Conservation (phyloP, 495 filamentous ascomycete species). For the Aeminium ludgeri region DNA sequence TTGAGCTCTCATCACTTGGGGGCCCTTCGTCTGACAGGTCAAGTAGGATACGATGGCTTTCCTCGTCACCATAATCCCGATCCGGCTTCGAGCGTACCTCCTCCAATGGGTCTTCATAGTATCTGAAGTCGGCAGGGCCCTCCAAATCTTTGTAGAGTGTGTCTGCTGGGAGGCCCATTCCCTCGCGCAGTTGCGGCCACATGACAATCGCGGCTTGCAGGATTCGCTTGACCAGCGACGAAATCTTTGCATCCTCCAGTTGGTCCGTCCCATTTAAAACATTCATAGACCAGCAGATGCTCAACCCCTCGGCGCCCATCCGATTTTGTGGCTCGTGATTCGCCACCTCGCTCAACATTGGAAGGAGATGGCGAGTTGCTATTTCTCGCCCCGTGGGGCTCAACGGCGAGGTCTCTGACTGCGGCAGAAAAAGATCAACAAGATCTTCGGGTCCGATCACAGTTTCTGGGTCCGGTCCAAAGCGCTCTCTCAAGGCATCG, state of each 20-base stretch:
- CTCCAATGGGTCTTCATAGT: conserved; percentile 28
- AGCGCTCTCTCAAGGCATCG: conserved; percentile 22
- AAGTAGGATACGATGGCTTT: conserved; percentile 18
- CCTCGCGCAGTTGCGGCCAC: conserved; percentile 23
- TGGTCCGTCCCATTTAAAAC: conserved; percentile 28
- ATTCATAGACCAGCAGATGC: conserved; percentile 34
- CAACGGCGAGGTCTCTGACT: conserved; percentile 27
- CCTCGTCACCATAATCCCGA: no score
- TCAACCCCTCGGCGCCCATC: conserved; percentile 36
- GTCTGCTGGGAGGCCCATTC: conserved; percentile 14
- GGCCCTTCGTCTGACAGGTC: conserved; percentile 19
- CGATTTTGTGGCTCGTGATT: conserved; percentile 30
- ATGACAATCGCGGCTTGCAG: conserved; percentile 27
- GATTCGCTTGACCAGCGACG: conserved; percentile 27
- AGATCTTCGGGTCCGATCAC: conserved; percentile 16
- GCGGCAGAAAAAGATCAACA: conserved; percentile 21
- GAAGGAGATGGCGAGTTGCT: conserved; percentile 34
- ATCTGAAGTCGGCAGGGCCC: conserved; percentile 16
- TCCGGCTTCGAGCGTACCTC: conserved; percentile 7
- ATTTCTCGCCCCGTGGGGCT: conserved; percentile 28
- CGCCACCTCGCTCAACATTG: conserved; percentile 31
- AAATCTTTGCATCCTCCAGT: conserved; percentile 32
- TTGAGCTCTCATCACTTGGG: no score
- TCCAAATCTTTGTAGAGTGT: conserved; percentile 19
- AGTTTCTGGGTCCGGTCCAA: conserved; percentile 18